Base-by-base conservation (phyloP, 2,329 filamentous ascomycete genomes). In the Trichoderma hamatum region DNA sequence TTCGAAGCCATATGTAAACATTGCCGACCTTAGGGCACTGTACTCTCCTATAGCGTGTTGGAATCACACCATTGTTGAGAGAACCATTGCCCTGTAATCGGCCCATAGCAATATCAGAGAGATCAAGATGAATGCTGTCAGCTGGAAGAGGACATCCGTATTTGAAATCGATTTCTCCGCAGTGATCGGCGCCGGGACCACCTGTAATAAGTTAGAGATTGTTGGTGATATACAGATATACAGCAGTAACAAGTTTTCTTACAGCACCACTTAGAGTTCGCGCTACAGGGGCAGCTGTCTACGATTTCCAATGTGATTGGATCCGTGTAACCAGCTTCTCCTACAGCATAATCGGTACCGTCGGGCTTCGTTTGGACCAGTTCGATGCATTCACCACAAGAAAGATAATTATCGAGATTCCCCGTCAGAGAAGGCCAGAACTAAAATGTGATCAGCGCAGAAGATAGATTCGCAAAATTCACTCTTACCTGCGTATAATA, bases 241-340 rank as follows among this genome's bases (percentile, higher is more conserved):
- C n/a, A n/a, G n/a, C n/a, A n/a, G 14, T 13, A 6, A 3, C 2
- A 21, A 10, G 1, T 21, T 28, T n/a, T 19, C 63, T 66, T 49
- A 66, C 63, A 66, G n/a, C 63, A 66, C 63, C 63, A 66, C 63
- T 66, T 66, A 11, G 63, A 58, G 28, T 66, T 66, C 14, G 63
- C 63, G 52, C 52, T 58, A 49, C 63, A 66, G 7, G 63, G 63
- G 52, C 63, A 66, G 52, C 63, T 66, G n/a, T 66, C 63, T 9
- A 66, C 63, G 13, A 66, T 66, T 16, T 66, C 63, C 4, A 66
- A 26, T 1, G 63, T 66, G n/a, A 66, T 46, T 24, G 63, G 63
- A n/a, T 56, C 52, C 1, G 63, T 66, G 9, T 66, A 66, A n/a
- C 63, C 63, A n/a, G 52, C 52, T 54, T 66, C 63, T 5, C 52